Percentiles rank a stretch among this genome's conserved stretches.
phyloP scores from a whole-genome alignment of 2,329 filamentous ascomycete genomes.

The Fusarium penzigii region DNA sequence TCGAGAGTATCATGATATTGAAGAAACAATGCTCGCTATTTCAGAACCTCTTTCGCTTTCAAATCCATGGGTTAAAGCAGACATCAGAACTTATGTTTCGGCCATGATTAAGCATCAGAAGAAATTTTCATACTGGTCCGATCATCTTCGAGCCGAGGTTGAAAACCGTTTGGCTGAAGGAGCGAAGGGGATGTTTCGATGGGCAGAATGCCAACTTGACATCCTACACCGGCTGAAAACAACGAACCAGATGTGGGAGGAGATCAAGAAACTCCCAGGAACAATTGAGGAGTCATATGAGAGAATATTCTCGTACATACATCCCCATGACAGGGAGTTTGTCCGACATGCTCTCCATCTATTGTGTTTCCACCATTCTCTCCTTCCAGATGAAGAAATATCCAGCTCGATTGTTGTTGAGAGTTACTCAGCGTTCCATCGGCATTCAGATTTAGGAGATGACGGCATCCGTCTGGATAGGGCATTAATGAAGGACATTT shows the following conservation, averaged over 20 bases:
- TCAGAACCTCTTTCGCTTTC: background rate
- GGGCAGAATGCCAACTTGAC: conserved; percentile 3
- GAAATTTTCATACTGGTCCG: background rate
- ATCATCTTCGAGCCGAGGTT: background rate
- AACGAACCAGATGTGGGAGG: background rate
- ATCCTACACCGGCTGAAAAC: background rate
- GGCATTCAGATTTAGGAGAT: too few species aligned
- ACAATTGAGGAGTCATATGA: conserved; percentile 2
- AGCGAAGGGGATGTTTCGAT: conserved; percentile 2
- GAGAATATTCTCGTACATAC: background rate
- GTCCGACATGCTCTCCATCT: background rate
- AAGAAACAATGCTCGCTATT: background rate
- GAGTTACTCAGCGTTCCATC: background rate
- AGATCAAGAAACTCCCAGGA: background rate
- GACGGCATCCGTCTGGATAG: background rate
- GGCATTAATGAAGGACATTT: background rate
- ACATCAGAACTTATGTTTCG: background rate
- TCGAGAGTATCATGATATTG: conserved; percentile 2
- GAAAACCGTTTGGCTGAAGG: background rate
- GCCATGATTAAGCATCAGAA: background rate
- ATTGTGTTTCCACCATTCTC: background rate
- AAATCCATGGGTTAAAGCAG: background rate
- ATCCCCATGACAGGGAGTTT: background rate
- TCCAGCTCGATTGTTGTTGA: background rate
- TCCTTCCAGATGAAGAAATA: background rate